Conservation (phyloP, 2,329 filamentous ascomycete species). For the Dactylellina cionopaga region DNA sequence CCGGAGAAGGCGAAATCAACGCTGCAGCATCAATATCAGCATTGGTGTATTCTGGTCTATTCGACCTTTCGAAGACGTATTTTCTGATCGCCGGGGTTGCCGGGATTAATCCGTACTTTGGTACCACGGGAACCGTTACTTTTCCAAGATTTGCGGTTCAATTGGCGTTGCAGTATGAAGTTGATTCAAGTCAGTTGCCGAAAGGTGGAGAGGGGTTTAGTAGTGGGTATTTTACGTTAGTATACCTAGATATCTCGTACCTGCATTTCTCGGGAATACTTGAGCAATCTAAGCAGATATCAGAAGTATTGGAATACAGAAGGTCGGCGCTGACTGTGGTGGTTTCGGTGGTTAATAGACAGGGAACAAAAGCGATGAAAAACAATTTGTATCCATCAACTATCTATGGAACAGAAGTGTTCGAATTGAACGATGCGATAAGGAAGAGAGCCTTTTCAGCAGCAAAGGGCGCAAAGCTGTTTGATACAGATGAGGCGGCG, state of each 20-base stretch:
- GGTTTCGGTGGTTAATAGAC: not conserved
- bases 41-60: slow-evolving; percentile 70
- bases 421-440: slow-evolving; percentile 72
- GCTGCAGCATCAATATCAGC: slow-evolving; percentile 74
- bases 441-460: slow-evolving; percentile 67
- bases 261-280: no score
- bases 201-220: slow-evolving; percentile 57
- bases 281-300: no score
- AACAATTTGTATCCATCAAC: slow-evolving; percentile 67
- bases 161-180: slow-evolving; percentile 79
- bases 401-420: slow-evolving; percentile 76
- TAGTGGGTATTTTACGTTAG: slow-evolving; percentile 30
- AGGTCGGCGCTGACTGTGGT: no score
- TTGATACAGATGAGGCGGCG: slow-evolving; percentile 65
- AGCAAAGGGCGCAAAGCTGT: slow-evolving; percentile 66
- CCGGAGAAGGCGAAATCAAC: slow-evolving; percentile 78
- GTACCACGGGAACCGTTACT: slow-evolving; percentile 73
- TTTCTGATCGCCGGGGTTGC: slow-evolving; percentile 78
- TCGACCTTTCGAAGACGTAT: slow-evolving; percentile 75
- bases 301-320: no score
- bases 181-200: slow-evolving; percentile 75
- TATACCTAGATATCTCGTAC: not conserved
- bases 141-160: slow-evolving; percentile 77
- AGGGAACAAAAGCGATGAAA: slow-evolving; percentile 2
- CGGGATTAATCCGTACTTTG: slow-evolving; percentile 75